phyloP scores from a whole-genome alignment of 257 asterid species.

The Solanum chaucha region DNA sequence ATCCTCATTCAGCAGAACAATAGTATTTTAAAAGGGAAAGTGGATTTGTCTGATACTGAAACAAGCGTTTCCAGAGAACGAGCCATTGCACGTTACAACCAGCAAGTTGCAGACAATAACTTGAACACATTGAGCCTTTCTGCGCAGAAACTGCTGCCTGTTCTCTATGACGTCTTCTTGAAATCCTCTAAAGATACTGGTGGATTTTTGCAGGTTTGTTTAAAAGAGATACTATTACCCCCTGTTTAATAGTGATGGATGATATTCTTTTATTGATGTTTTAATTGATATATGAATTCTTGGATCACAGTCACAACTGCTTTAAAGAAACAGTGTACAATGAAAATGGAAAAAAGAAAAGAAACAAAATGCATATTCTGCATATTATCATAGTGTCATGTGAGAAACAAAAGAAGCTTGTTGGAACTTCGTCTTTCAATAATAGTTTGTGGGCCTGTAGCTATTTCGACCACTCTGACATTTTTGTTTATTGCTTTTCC shows the following conservation, averaged over 20 bases:
- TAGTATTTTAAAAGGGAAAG: constrained; percentile 45
- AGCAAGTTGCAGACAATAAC: constrained; percentile 49
- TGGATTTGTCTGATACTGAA: constrained; percentile 20
- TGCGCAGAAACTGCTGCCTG: constrained; percentile 40
- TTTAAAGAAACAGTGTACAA: background rate
- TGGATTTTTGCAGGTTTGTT: constrained; percentile 60
- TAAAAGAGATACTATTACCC: background rate
- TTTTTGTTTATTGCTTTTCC: background rate
- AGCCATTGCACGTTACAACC: constrained; percentile 44
- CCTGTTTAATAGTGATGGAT: background rate
- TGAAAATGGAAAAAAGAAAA: background rate
- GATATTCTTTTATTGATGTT: background rate
- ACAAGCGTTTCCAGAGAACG: constrained; percentile 36
- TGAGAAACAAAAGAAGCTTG: background rate
- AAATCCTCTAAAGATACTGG: constrained; percentile 53
- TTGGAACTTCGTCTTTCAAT: background rate
- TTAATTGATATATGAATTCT: background rate
- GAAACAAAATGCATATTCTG: background rate
- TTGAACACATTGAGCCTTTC: constrained; percentile 52
- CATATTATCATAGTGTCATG: background rate
- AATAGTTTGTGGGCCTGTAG: background rate
- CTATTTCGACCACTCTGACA: background rate
- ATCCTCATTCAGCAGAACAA: constrained; percentile 78
- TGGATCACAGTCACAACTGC: background rate
- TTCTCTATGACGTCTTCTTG: constrained; percentile 43